Evolutionary conservation across 495 filamentous ascomycete species (phyloP).

Genomic region (Tuber calosporum): DNA sequence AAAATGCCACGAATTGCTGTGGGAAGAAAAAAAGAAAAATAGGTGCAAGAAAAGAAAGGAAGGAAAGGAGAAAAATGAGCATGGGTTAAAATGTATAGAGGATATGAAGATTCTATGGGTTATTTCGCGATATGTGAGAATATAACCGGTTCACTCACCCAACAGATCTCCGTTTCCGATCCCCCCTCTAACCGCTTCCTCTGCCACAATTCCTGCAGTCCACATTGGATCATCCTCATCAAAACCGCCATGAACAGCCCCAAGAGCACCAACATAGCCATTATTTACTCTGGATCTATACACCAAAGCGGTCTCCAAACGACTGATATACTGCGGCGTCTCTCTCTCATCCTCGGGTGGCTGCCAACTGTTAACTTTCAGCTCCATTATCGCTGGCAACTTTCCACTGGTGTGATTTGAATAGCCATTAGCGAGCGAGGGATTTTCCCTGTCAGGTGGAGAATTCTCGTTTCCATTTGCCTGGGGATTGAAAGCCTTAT

Average conservation of each 20-base stretch:
- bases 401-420: conserved; percentile 20
- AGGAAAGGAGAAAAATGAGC: not conserved
- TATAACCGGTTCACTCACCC: conserved; percentile 23
- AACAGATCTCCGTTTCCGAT: conserved; percentile 23
- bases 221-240: conserved; percentile 42
- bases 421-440: conserved; percentile 10
- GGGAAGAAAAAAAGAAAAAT: not conserved
- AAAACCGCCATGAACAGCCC: conserved; percentile 35
- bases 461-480: conserved; percentile 6
- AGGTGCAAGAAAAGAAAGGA: not conserved
- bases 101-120: not conserved
- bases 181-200: conserved; percentile 34
- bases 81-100: not conserved
- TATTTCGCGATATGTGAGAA: not conserved
- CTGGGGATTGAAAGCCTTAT: conserved; percentile 5
- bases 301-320: conserved; percentile 37
- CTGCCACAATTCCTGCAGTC: conserved; percentile 39
- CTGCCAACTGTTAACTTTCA: conserved; percentile 37
- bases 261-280: conserved; percentile 27
- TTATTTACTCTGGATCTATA: conserved; percentile 36
- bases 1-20: not conserved
- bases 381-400: conserved; percentile 12
- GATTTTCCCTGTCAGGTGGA: conserved; percentile 3
- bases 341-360: conserved; percentile 37
- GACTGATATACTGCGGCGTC: conserved; percentile 35